Evolutionary conservation across 768 basidiomycete genomes (phyloP).

Genomic region (Boletus rubroflammeus): DNA sequence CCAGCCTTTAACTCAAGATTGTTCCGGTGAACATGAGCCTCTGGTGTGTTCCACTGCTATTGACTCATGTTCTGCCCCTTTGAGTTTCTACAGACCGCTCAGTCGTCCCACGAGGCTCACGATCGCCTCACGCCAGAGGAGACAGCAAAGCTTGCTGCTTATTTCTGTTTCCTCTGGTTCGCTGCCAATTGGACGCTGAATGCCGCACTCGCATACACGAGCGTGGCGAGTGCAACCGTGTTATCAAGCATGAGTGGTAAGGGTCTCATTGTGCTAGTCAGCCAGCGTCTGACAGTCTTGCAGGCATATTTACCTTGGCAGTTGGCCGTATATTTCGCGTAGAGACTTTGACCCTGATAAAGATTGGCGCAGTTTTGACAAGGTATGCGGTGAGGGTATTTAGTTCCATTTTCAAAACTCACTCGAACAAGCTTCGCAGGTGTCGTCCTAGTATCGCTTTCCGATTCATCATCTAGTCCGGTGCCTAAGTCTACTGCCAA

Average conservation of each 20-base stretch:
- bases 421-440: constrained; percentile 61
- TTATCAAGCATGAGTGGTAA: constrained; percentile 85
- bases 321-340: constrained; percentile 81
- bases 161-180: constrained; percentile 92
- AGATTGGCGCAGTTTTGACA: constrained; percentile 71
- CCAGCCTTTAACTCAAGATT: constrained; percentile 21
- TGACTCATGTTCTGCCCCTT: background rate
- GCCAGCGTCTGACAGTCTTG: background rate
- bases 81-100: constrained; percentile 7
- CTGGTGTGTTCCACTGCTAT: constrained; percentile 13
- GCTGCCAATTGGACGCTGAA: constrained; percentile 91
- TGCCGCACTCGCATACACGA: constrained; percentile 79
- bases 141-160: constrained; percentile 73
- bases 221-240: constrained; percentile 91
- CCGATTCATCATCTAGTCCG: constrained; percentile 53
- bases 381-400: constrained; percentile 48
- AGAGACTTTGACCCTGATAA: constrained; percentile 68
- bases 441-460: constrained; percentile 83
- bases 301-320: constrained; percentile 91
- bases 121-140: constrained; percentile 56
- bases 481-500: constrained; percentile 12
- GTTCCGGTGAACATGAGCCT: constrained; percentile 8
- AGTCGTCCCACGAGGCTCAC: constrained; percentile 11
- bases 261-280: constrained; percentile 19
- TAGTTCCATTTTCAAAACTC: background rate